Conservation (phyloP, 768 basidiomycete genomes). For the Boletus barrowsii region DNA sequence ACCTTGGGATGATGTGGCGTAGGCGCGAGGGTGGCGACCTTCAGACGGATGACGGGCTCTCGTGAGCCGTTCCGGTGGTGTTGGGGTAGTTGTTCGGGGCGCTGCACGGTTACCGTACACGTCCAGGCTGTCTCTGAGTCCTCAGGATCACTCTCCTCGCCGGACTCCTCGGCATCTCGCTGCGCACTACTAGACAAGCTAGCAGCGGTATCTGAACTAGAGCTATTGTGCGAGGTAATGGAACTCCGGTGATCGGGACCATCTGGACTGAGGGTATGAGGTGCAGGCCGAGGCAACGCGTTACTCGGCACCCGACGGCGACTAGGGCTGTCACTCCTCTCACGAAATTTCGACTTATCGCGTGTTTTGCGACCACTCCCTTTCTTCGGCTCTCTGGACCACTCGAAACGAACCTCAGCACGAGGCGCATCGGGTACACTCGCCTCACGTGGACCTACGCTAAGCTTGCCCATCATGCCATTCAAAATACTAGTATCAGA, state of each 20-base stretch:
- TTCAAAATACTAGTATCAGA: slow-evolving; percentile 43
- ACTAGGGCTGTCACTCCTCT: slow-evolving; percentile 9
- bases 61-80: slow-evolving; percentile 4
- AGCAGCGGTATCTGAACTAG: slow-evolving; percentile 32
- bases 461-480: slow-evolving; percentile 42
- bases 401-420: slow-evolving; percentile 78
- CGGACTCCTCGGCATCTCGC: slow-evolving; percentile 44
- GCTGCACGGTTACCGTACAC: slow-evolving; percentile 72
- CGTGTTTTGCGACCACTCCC: slow-evolving; percentile 20
- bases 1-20: slow-evolving; percentile 97
- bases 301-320: slow-evolving; percentile 10
- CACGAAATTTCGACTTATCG: slow-evolving; percentile 12
- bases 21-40: slow-evolving; percentile 83
- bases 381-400: slow-evolving; percentile 48
- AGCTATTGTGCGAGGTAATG: slow-evolving; percentile 38
- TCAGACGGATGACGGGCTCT: slow-evolving; percentile 38
- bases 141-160: slow-evolving; percentile 88
- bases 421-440: slow-evolving; percentile 25
- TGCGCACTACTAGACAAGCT: slow-evolving; percentile 21
- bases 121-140: slow-evolving; percentile 97
- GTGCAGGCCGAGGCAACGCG: slow-evolving; percentile 3
- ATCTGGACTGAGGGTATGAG: slow-evolving; percentile 10
- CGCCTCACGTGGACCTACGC: slow-evolving; percentile 26
- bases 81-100: slow-evolving; percentile 27
- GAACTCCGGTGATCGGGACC: slow-evolving; percentile 36